A percentile compares a stretch with the other conserved stretches of the same genome.
phyloP scores from a whole-genome alignment of 352 stramenopile genomes.

The Pythium volutum region DNA sequence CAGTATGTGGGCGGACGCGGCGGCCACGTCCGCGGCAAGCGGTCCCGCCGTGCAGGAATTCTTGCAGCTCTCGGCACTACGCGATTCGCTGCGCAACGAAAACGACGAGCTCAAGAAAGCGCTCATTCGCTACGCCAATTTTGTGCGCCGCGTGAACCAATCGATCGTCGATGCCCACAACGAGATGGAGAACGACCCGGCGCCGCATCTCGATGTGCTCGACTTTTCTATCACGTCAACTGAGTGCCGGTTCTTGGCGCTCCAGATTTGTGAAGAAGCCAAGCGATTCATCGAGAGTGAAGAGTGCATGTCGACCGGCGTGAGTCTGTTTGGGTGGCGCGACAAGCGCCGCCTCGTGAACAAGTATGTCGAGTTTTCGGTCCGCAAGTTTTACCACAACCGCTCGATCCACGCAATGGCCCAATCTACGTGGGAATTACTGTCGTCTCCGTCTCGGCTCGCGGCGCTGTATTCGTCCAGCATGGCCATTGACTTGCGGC shows the following conservation, averaged over 20 bases:
- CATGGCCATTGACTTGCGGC: conserved; percentile 32
- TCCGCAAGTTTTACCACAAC: conserved; percentile 47
- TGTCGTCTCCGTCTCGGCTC: conserved; percentile 29
- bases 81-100: conserved; percentile 47
- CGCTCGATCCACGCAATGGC: conserved; percentile 31
- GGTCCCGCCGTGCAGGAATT: conserved; percentile 40
- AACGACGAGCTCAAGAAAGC: conserved; percentile 47
- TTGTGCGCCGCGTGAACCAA: conserved; percentile 37
- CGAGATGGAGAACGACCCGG: conserved; percentile 18
- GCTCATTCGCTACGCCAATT: conserved; percentile 37
- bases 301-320: conserved; percentile 38
- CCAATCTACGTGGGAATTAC: conserved; percentile 35
- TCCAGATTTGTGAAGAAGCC: conserved; percentile 38
- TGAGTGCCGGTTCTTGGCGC: conserved; percentile 42
- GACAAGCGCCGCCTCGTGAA: conserved; percentile 39
- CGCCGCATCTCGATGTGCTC: conserved; percentile 22
- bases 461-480: conserved; percentile 43
- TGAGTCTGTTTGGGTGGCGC: conserved; percentile 50
- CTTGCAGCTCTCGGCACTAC: conserved; percentile 43
- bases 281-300: conserved; percentile 41
- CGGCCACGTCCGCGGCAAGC: too few species aligned
- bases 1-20: too few species aligned
- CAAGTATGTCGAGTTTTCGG: conserved; percentile 49
- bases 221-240: conserved; percentile 28
- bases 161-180: conserved; percentile 33